Evolutionary conservation across 202 grass and related monocot species (phyloP), one percentile per base, ranked within the genome.

Genomic region (Cymbopogon flexuosus): DNA sequence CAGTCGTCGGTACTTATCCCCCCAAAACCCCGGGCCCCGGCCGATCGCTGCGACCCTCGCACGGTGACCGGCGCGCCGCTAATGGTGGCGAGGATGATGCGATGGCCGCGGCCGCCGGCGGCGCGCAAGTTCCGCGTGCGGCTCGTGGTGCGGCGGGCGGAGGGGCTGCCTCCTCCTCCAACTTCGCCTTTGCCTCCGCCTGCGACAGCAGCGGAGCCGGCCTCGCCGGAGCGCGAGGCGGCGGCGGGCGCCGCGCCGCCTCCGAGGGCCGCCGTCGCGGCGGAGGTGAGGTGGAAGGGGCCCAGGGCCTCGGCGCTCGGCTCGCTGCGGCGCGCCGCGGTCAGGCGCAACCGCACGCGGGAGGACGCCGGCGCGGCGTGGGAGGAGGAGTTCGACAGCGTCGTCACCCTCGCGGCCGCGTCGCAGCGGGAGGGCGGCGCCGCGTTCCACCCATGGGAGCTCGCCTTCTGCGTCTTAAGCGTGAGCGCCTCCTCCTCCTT

Each of bases 341-440:
- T 96, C 84, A 84, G 88, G 87, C 93, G 92, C 81, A 90, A 91
- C 84, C 88, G 92, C 86, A 99, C 96, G 61, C 83, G 84, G 76
- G 96, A 84, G 79, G 92, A 78, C 70, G 82, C 84, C n/a, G 78
- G 16, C 37, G 45, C 54, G 15, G 87, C 80, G 73, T 99, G 92
- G 96, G 93, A 99, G 30, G 96, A 99, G 76, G 96, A 87, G 80
- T 99, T 99, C 78, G 88, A 88, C 64, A 88, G 83, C 76, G 81
- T 80, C 8, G 87, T 90, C 7, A 91, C 90, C 52, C 88, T 99
- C 40, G 75, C 79, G 13, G 88, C 75, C 62, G 88, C 88, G 33
- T 83, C 89, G 27, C 85, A 93, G 24, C 82, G 89, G 65, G 96
- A 96, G 51, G 63, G 35, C 35, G 35, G 29, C 16, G 68, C 73